Percentiles rank a stretch among this genome's conserved stretches.
Evolutionary conservation across 495 filamentous ascomycete species (phyloP).

Genomic region (Podospora appendiculata): DNA sequence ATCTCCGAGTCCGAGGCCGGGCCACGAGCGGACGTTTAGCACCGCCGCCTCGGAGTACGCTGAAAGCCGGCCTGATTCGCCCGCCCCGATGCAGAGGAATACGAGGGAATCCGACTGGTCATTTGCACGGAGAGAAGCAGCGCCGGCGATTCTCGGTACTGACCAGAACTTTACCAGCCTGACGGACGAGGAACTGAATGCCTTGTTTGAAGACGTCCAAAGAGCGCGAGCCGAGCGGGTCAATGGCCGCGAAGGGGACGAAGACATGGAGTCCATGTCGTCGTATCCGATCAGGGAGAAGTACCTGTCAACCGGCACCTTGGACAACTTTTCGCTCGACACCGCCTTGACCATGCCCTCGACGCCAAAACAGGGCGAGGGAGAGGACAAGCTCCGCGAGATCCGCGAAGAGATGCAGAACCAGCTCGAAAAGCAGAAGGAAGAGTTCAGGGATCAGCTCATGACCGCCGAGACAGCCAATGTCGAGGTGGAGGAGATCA

Average conservation of each 20-base stretch:
- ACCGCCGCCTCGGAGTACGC: conserved; percentile 60
- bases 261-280: conserved; percentile 81
- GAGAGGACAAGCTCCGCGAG: conserved; percentile 62
- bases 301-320: conserved; percentile 89
- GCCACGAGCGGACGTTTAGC: conserved; percentile 71
- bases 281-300: conserved; percentile 90
- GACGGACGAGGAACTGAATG: conserved; percentile 89
- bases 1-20: conserved; percentile 55
- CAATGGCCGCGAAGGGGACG: conserved; percentile 66
- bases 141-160: conserved; percentile 78
- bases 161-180: conserved; percentile 85
- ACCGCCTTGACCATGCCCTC: conserved; percentile 90
- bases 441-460: conserved; percentile 73
- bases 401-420: conserved; percentile 82
- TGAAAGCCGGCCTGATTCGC: conserved; percentile 70
- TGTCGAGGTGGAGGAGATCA: conserved; percentile 76
- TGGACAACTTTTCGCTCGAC: conserved; percentile 95
- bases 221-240: conserved; percentile 75
- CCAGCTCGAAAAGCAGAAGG: conserved; percentile 80
- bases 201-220: conserved; percentile 93
- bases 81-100: conserved; percentile 55
- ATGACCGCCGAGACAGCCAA: conserved; percentile 69
- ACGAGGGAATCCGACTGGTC: conserved; percentile 93
- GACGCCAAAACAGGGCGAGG: conserved; percentile 72
- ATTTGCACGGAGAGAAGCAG: conserved; percentile 86